A percentile compares a stretch with the other conserved stretches of the same genome.
These are phyloP conservation scores for Elsinoe australis DNA, from an alignment of 2,329 filamentous ascomycete species.

Conservation along the genomic window DNA sequence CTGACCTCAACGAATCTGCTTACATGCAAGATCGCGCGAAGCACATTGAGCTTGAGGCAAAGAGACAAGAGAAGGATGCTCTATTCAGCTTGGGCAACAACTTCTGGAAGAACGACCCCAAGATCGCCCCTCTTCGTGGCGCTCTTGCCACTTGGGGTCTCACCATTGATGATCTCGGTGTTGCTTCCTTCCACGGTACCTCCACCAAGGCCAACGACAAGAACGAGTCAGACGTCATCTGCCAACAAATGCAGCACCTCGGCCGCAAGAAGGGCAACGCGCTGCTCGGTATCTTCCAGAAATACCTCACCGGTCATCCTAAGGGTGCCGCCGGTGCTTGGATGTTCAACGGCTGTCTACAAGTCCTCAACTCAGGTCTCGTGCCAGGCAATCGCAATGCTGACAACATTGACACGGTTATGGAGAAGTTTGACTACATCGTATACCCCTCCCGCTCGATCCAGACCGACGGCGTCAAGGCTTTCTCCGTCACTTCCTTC, in stretches of 20 bases:
- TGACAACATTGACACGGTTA: slow-evolving; percentile 90
- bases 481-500: slow-evolving; percentile 97
- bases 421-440: slow-evolving; percentile 97
- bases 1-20: slow-evolving; percentile 68
- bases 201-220: slow-evolving; percentile 99
- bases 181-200: slow-evolving; percentile 97
- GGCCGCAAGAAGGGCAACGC: slow-evolving; percentile 96
- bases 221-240: slow-evolving; percentile 97
- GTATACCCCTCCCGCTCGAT: slow-evolving; percentile 92
- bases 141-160: slow-evolving; percentile 96
- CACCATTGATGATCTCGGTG: slow-evolving; percentile 87
- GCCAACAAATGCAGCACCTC: slow-evolving; percentile 89
- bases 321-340: slow-evolving; percentile 98
- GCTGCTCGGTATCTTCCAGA: slow-evolving; percentile 95
- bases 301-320: slow-evolving; percentile 95
- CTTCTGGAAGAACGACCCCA: slow-evolving; percentile 95
- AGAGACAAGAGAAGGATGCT: slow-evolving; percentile 86
- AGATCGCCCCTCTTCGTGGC: slow-evolving; percentile 90
- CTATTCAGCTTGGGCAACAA: slow-evolving; percentile 90
- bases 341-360: slow-evolving; percentile 98
- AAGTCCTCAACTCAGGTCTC: slow-evolving; percentile 87
- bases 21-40: slow-evolving; percentile 76
- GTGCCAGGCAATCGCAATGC: slow-evolving; percentile 97
- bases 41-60: slow-evolving; percentile 82
- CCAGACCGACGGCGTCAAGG: slow-evolving; percentile 96